These are phyloP conservation scores for Penicillium sp. DNA, from an alignment of 2,329 filamentous ascomycete species.

Conservation along the genomic window DNA sequence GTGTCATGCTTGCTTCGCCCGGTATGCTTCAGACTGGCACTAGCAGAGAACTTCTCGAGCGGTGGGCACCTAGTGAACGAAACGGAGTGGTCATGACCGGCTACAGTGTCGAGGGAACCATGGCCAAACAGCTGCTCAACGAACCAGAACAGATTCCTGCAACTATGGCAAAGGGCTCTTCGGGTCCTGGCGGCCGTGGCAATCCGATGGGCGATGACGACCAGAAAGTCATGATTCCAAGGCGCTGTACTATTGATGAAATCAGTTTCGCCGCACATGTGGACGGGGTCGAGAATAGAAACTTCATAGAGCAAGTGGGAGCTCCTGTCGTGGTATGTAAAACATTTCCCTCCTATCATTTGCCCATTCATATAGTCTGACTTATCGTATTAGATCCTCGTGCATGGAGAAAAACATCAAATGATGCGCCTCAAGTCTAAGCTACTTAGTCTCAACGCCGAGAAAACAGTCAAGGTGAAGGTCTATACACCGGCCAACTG, in stretches of 20 bases:
- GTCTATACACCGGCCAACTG: slow-evolving; percentile 93
- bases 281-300: slow-evolving; percentile 89
- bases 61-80: slow-evolving; percentile 93
- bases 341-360: neutral
- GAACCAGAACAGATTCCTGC: slow-evolving; percentile 94
- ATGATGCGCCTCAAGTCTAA: slow-evolving; percentile 98
- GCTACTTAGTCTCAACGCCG: slow-evolving; percentile 82
- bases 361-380: neutral
- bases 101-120: slow-evolving; percentile 97
- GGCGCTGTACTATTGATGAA: slow-evolving; percentile 89
- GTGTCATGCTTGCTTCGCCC: slow-evolving; percentile 94
- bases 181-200: slow-evolving; percentile 51
- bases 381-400: slow-evolving; percentile 66
- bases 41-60: slow-evolving; percentile 83
- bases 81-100: slow-evolving; percentile 99
- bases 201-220: slow-evolving; percentile 58
- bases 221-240: slow-evolving; percentile 88
- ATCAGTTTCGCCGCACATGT: slow-evolving; percentile 96
- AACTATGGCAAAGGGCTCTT: slow-evolving; percentile 71
- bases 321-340: slow-evolving; percentile 84
- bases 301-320: slow-evolving; percentile 91
- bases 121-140: slow-evolving; percentile 93
- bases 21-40: slow-evolving; percentile 99
- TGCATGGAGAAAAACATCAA: slow-evolving; percentile 95
- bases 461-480: slow-evolving; percentile 77